These are phyloP conservation scores for Ceratocystis huliohia DNA, from an alignment of 2,329 filamentous ascomycete species.

Conservation along the genomic window DNA sequence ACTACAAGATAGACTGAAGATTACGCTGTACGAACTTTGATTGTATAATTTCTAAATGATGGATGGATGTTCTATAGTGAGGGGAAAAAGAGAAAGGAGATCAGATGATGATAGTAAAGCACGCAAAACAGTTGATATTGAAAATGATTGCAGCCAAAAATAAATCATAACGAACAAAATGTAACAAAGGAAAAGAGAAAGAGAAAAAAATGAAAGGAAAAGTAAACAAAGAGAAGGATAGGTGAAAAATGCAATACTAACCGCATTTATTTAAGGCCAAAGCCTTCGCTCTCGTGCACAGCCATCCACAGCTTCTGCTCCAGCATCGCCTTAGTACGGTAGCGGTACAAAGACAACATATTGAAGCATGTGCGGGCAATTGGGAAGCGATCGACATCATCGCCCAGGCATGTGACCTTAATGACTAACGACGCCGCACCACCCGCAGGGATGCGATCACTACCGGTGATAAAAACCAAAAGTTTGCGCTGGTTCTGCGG, in stretches of 20 bases:
- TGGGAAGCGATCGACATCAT: constrained; percentile 63
- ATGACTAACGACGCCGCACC: constrained; percentile 70
- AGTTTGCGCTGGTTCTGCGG: constrained; percentile 63
- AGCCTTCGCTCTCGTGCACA: constrained; percentile 81
- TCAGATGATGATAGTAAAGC: background rate
- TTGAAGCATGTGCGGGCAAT: constrained; percentile 90
- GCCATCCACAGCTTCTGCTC: constrained; percentile 69
- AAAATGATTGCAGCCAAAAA: too few relatives aligned
- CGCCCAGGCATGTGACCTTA: constrained; percentile 60
- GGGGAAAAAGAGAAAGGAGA: background rate
- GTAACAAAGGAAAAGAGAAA: background rate
- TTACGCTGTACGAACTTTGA: background rate
- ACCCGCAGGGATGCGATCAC: constrained; percentile 79
- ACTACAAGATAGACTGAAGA: background rate
- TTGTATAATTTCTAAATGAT: background rate
- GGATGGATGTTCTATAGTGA: background rate
- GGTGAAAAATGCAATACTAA: background rate
- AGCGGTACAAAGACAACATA: constrained; percentile 63
- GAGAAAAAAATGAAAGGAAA: background rate
- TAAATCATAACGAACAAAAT: background rate
- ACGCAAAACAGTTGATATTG: background rate
- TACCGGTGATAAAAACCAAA: constrained; percentile 77
- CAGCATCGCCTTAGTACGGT: constrained; percentile 51
- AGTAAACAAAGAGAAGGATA: background rate
- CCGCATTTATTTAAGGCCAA: constrained; percentile 60